phyloP scores from a whole-genome alignment of 2,329 filamentous ascomycete genomes.

The Dactylellina parvicollis region DNA sequence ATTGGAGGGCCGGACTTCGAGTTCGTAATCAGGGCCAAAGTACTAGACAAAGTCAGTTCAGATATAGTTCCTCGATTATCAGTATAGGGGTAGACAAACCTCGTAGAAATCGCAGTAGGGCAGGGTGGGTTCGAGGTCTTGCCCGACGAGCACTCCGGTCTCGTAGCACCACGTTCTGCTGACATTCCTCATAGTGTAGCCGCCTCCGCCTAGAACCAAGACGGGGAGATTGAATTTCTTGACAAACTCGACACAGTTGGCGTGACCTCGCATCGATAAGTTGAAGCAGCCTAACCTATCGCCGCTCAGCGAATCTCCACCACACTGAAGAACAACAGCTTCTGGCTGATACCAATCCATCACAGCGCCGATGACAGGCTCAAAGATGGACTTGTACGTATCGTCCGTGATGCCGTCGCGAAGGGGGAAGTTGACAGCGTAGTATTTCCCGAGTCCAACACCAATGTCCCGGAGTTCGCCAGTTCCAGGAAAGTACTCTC shows the following conservation, averaged over 20 bases:
- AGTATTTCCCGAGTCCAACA: constrained; percentile 85
- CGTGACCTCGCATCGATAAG: constrained; percentile 92
- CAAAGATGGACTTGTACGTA: constrained; percentile 86
- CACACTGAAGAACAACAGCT: constrained; percentile 93
- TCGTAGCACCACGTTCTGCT: constrained; percentile 97
- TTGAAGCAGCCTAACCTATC: constrained; percentile 96
- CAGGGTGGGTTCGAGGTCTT: constrained; percentile 70
- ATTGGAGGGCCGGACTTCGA: constrained; percentile 75
- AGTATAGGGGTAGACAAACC: constrained; percentile 60
- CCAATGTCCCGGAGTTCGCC: constrained; percentile 88
- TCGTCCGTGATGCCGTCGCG: constrained; percentile 91
- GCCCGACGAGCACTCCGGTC: constrained; percentile 74
- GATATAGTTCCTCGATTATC: constrained; percentile 35
- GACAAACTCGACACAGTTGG: constrained; percentile 87
- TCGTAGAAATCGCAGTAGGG: constrained; percentile 79
- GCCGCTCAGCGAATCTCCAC: constrained; percentile 91
- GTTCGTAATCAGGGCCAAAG: constrained; percentile 75
- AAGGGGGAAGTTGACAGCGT: constrained; percentile 88
- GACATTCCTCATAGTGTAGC: constrained; percentile 96
- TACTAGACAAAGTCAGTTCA: constrained; percentile 64
- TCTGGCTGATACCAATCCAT: constrained; percentile 85
- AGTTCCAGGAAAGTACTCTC: constrained; percentile 87
- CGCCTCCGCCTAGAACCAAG: constrained; percentile 90
- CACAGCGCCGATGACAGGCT: constrained; percentile 79
- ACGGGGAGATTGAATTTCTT: constrained; percentile 83